Conservation (phyloP, 2,329 filamentous ascomycete species). For the Colletotrichum gloeosporioides region DNA sequence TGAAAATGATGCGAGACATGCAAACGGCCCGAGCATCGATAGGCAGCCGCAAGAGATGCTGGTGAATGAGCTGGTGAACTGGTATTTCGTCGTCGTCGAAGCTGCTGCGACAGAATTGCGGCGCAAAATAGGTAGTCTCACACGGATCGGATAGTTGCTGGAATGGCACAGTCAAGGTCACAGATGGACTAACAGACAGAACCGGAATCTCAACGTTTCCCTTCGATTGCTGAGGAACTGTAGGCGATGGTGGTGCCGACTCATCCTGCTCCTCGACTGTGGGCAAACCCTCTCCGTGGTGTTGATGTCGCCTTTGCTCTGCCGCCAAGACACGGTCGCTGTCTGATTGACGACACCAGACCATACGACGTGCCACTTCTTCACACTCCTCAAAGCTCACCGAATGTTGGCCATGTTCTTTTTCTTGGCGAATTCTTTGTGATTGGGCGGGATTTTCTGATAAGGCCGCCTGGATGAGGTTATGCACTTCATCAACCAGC, state of each 20-base stretch:
- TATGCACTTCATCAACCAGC: slow-evolving; percentile 73
- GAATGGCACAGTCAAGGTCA: slow-evolving; percentile 68
- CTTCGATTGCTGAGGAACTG: slow-evolving; percentile 24
- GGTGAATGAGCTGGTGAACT: slow-evolving; percentile 78
- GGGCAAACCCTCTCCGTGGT: slow-evolving; percentile 43
- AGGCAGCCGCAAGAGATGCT: slow-evolving; percentile 75
- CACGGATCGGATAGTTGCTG: slow-evolving; percentile 74
- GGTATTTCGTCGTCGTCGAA: slow-evolving; percentile 90
- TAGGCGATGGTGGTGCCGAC: slow-evolving; percentile 10
- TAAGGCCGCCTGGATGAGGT: slow-evolving; percentile 58
- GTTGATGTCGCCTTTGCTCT: slow-evolving; percentile 11
- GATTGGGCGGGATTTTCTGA: not conserved
- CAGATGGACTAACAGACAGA: slow-evolving; percentile 52
- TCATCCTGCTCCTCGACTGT: slow-evolving; percentile 67
- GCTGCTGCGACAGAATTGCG: slow-evolving; percentile 53
- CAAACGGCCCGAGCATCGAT: slow-evolving; percentile 84
- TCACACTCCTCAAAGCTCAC: slow-evolving; percentile 82
- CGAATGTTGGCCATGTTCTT: slow-evolving; percentile 34
- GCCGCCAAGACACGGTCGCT: not conserved
- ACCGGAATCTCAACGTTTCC: slow-evolving; percentile 49
- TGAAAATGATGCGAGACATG: slow-evolving; percentile 88
- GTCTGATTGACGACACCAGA: slow-evolving; percentile 69
- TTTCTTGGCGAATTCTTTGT: not conserved
- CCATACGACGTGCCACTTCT: slow-evolving; percentile 75
- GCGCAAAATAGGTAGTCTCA: slow-evolving; percentile 76